These are phyloP conservation scores for Microdochium paspali DNA, from an alignment of 2,329 filamentous ascomycete species.

Conservation along the genomic window DNA sequence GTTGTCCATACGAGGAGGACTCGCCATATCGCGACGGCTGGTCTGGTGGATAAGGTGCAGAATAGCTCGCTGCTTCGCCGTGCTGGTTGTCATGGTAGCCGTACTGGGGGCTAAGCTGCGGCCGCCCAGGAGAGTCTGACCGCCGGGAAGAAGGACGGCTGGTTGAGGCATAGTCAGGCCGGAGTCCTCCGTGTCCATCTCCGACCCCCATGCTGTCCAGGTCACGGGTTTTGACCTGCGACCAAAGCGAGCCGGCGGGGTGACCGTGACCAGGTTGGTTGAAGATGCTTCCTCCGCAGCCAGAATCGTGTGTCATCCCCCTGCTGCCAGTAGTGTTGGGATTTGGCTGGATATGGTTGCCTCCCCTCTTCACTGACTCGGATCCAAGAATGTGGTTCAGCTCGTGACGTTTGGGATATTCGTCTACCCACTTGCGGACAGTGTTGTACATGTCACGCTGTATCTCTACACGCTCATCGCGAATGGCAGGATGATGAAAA, in stretches of 20 bases:
- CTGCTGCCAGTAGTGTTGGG: slow-evolving; percentile 23
- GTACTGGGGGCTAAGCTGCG: slow-evolving; percentile 2
- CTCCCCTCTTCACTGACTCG: slow-evolving; percentile 71
- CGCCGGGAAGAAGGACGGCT: slow-evolving; percentile 5
- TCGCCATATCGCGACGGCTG: slow-evolving; percentile 11
- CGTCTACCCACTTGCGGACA: slow-evolving; percentile 71
- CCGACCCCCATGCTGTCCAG: slow-evolving; percentile 43
- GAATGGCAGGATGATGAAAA: slow-evolving; percentile 84
- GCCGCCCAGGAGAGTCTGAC: slow-evolving; percentile 13
- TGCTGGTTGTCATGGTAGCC: background rate
- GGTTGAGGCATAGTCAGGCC: slow-evolving; percentile 11
- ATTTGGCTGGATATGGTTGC: slow-evolving; percentile 57
- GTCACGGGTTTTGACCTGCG: slow-evolving; percentile 50
- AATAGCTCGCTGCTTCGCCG: slow-evolving; percentile 1
- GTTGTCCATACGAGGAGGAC: slow-evolving; percentile 7
- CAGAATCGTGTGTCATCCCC: slow-evolving; percentile 33
- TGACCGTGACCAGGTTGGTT: slow-evolving; percentile 43
- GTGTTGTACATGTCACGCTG: slow-evolving; percentile 85
- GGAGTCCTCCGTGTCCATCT: slow-evolving; percentile 26
- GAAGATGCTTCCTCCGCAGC: slow-evolving; percentile 25
- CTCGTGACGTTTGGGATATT: slow-evolving; percentile 54
- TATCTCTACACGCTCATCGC: slow-evolving; percentile 66
- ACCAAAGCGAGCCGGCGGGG: slow-evolving; percentile 50
- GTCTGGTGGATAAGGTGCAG: slow-evolving; percentile 6
- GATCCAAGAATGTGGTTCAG: slow-evolving; percentile 72